Conservation (phyloP, 2,329 filamentous ascomycete genomes). For the Cucurbitaria berberidis region DNA sequence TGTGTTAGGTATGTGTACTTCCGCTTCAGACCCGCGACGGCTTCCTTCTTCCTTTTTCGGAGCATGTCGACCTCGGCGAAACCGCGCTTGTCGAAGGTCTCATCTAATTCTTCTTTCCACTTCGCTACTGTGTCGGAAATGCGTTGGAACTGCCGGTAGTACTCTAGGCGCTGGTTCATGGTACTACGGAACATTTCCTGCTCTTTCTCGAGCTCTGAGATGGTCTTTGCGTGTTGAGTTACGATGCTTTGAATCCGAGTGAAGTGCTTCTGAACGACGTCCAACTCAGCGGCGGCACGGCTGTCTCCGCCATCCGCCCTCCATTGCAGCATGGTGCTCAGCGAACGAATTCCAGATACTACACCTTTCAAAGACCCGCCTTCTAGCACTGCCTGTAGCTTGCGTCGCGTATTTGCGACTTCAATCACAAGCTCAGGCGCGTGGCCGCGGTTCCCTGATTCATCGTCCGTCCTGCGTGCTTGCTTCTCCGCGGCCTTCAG, state of each 20-base stretch:
- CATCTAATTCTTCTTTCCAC: slow-evolving; percentile 69
- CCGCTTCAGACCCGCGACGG: slow-evolving; percentile 68
- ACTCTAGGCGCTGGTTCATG: slow-evolving; percentile 87
- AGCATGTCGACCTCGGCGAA: slow-evolving; percentile 50
- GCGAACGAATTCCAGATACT: slow-evolving; percentile 70
- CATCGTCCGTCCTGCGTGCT: slow-evolving; percentile 61
- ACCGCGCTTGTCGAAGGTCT: slow-evolving; percentile 60
- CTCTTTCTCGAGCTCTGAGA: slow-evolving; percentile 68
- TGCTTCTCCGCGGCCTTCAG: slow-evolving; percentile 65
- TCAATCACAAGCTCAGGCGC: slow-evolving; percentile 70
- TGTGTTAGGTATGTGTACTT: slow-evolving; percentile 78
- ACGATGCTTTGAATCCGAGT: slow-evolving; percentile 62
- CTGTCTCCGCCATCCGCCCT: slow-evolving; percentile 60
- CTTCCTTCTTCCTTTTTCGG: slow-evolving; percentile 62
- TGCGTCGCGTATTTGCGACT: slow-evolving; percentile 57
- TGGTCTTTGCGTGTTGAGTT: slow-evolving; percentile 59
- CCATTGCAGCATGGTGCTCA: slow-evolving; percentile 66
- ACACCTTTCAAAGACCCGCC: slow-evolving; percentile 73
- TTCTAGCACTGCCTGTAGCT: slow-evolving; percentile 57
- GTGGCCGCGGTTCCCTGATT: slow-evolving; percentile 65
- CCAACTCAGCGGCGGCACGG: slow-evolving; percentile 67
- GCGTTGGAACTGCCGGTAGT: slow-evolving; percentile 86
- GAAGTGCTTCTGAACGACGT: slow-evolving; percentile 69
- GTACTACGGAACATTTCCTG: slow-evolving; percentile 75
- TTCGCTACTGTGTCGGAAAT: slow-evolving; percentile 88